Percentiles rank a stretch among this genome's conserved stretches.
These are phyloP conservation scores for Cryphonectria nitschkei DNA, from an alignment of 2,329 filamentous ascomycete species.

Conservation along the genomic window DNA sequence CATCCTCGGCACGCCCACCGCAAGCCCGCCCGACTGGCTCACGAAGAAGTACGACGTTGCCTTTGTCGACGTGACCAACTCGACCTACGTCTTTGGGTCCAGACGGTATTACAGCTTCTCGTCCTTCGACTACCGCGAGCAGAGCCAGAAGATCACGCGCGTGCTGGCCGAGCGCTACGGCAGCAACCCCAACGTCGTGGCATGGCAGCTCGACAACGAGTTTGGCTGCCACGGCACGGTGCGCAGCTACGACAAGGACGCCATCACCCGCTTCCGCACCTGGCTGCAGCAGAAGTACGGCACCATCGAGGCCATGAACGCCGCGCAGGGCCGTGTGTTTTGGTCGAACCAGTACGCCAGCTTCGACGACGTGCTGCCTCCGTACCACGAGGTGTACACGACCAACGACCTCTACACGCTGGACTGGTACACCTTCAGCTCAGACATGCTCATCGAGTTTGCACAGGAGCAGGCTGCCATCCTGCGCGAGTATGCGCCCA, in stretches of 20 bases:
- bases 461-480: constrained; percentile 33
- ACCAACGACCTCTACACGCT: constrained; percentile 32
- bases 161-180: constrained; percentile 33
- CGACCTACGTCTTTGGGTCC: constrained; percentile 32
- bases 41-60: constrained; percentile 30
- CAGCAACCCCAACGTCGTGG: constrained; percentile 28
- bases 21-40: constrained; percentile 32
- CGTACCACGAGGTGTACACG: constrained; percentile 33
- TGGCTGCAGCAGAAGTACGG: constrained; percentile 33
- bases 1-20: constrained; percentile 33
- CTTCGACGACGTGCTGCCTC: constrained; percentile 32
- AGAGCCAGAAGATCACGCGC: constrained; percentile 33
- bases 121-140: constrained; percentile 32
- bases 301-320: constrained; percentile 32
- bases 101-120: constrained; percentile 34
- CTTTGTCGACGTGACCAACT: constrained; percentile 34
- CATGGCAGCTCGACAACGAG: constrained; percentile 35
- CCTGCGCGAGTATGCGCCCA: constrained; percentile 30
- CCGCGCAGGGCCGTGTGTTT: constrained; percentile 33
- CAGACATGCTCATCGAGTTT: constrained; percentile 34
- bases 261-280: constrained; percentile 30
- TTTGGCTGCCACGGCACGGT: constrained; percentile 33
- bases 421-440: constrained; percentile 34
- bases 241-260: constrained; percentile 32
- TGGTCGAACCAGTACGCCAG: constrained; percentile 33